Evolutionary conservation across 352 stramenopile genomes (phyloP).

Genomic region (Thraustochytrium striatum): DNA sequence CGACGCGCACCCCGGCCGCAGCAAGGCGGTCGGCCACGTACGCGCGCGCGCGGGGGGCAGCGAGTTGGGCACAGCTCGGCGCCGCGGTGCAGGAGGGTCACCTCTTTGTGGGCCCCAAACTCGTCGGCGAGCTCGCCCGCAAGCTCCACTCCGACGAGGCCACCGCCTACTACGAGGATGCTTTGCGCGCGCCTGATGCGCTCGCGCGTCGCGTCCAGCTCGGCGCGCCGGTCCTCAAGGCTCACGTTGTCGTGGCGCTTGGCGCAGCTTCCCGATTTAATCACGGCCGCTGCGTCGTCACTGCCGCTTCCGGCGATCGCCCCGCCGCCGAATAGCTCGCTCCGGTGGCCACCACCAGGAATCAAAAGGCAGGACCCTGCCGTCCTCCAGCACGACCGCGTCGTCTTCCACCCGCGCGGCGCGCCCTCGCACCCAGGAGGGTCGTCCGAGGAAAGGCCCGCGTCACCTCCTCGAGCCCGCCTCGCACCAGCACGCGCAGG

Average conservation of each 20-base stretch:
- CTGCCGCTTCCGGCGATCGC: background rate
- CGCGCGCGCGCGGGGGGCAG: background rate
- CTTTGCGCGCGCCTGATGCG: conserved; percentile 4
- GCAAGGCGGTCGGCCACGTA: background rate
- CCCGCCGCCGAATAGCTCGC: background rate
- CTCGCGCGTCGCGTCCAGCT: background rate
- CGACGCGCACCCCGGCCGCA: background rate
- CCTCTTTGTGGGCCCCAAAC: conserved; percentile 3
- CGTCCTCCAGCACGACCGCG: background rate
- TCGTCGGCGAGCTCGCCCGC: conserved; percentile 28
- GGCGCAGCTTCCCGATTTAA: conserved; percentile 1
- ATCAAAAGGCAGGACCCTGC: conserved; percentile 31
- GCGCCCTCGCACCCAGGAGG: conserved; percentile 5
- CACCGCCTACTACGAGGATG: conserved; percentile 33
- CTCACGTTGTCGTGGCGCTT: background rate
- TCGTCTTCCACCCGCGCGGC: conserved; percentile 6
- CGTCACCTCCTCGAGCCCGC: conserved; percentile 1
- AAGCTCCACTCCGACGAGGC: conserved; percentile 39
- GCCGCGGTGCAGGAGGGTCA: conserved; percentile 16
- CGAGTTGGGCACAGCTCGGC: conserved; percentile 1
- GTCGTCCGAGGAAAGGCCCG: background rate
- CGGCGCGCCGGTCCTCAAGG: background rate
- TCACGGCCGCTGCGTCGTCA: background rate
- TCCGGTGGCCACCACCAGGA: conserved; percentile 22
- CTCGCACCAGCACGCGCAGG: background rate